Evolutionary conservation across 768 basidiomycete genomes (phyloP).

Genomic region (Chiua virens): DNA sequence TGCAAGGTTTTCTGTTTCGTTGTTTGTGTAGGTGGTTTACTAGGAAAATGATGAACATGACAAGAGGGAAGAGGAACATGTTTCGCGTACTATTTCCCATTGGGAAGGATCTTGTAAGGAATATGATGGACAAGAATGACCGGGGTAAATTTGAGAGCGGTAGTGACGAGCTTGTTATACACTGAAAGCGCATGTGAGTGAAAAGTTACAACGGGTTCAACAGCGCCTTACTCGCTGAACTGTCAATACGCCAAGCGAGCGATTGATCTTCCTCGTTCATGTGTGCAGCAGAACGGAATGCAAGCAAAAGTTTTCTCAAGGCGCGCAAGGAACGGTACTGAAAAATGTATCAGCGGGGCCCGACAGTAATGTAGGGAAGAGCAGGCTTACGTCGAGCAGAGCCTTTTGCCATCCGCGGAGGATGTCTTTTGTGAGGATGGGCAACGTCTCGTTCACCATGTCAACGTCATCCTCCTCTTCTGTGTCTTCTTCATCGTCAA

Average conservation of each 20-base stretch:
- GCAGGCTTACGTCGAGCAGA: constrained; percentile 66
- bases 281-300: constrained; percentile 87
- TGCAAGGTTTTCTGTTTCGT: constrained; percentile 81
- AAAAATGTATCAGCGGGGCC: not conserved
- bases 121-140: constrained; percentile 84
- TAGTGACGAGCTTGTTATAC: constrained; percentile 91
- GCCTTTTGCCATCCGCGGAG: constrained; percentile 86
- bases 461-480: constrained; percentile 43
- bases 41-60: constrained; percentile 29
- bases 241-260: constrained; percentile 87
- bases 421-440: constrained; percentile 67
- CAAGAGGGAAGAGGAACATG: not conserved
- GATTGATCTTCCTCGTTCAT: constrained; percentile 84
- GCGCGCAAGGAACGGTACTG: constrained; percentile 88
- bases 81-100: constrained; percentile 79
- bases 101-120: constrained; percentile 78
- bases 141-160: constrained; percentile 87
- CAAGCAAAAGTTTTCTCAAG: constrained; percentile 79
- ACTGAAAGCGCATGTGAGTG: constrained; percentile 46
- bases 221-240: constrained; percentile 42
- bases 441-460: constrained; percentile 41
- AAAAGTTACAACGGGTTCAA: not conserved
- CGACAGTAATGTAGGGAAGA: not conserved
- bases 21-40: constrained; percentile 83
- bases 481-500: constrained; percentile 47